These are phyloP conservation scores for Sporobolomyces pararoseus DNA, from an alignment of 768 basidiomycete species.

Conservation along the genomic window DNA sequence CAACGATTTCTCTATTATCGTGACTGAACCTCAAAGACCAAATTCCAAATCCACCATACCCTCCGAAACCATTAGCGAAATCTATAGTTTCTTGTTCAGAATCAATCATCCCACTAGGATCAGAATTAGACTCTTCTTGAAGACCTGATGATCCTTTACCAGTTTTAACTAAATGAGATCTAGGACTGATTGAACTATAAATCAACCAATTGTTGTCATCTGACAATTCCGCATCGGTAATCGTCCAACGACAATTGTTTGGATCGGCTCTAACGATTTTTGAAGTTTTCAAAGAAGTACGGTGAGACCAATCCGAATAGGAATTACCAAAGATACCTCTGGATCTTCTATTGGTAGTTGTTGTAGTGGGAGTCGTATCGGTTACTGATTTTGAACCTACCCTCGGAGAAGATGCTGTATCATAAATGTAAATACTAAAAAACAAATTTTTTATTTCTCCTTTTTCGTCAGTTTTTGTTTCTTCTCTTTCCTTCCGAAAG, in stretches of 20 bases:
- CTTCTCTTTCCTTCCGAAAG: too few species aligned
- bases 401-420: conserved; percentile 58
- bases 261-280: conserved; percentile 49
- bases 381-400: conserved; percentile 32
- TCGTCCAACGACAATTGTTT: conserved; percentile 68
- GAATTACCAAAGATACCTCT: conserved; percentile 1
- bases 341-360: conserved; percentile 13
- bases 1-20: conserved; percentile 90
- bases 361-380: conserved; percentile 25
- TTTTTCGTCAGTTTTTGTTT: too few species aligned
- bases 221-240: conserved; percentile 62
- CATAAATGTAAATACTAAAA: conserved; percentile 69
- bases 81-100: conserved; percentile 43
- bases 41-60: conserved; percentile 51
- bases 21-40: conserved; percentile 96
- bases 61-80: conserved; percentile 33
- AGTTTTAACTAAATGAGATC: conserved; percentile 49
- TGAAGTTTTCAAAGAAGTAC: conserved; percentile 55
- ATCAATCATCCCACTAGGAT: not conserved
- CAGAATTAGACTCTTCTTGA: not conserved
- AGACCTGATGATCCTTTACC: conserved; percentile 34
- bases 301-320: conserved; percentile 51
- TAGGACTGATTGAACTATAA: conserved; percentile 70
- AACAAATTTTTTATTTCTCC: too few species aligned
- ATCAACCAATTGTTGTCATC: conserved; percentile 63